Evolutionary conservation across 2,329 filamentous ascomycete species (phyloP), one percentile per base, ranked within the genome.

Genomic region (Fusarium nelsonii): DNA sequence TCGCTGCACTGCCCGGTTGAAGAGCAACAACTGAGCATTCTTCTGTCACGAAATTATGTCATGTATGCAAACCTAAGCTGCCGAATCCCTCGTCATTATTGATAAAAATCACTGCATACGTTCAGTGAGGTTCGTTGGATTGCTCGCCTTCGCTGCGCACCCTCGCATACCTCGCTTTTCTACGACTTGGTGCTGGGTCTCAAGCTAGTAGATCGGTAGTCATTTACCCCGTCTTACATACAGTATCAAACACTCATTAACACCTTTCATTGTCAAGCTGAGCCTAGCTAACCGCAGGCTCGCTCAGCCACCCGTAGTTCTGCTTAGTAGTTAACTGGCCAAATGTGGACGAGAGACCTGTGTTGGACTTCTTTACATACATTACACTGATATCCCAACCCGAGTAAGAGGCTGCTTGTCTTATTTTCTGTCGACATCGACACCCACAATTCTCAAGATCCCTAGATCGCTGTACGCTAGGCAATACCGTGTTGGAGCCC

Each of bases 401-500:
- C 26, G 26, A 26, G 36, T 12, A 26, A 32, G 45, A 40, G 8
- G 15, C 33, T 49, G 30, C 26, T 12, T 45, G 18, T 20, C 26
- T 69, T 74, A 81, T 65, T 81, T 81, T 54, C 78, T 77, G 41
- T 81, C 80, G 39, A 76, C 84, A 69, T 88, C 87, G 37, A 87
- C 80, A 12, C 90, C 90, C 48, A 93, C 83, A 59, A 94, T 92
- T 73, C 90, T 89, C 60, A 94, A 78, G 51, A 85, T 85, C 1
- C 90, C 90, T 36, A 88, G 79, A 74, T 94, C 92, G 53, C 88
- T 88, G 76, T 93, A 94, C 3, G 92, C 92, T 62, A 95, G 79
- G 70, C 87, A 89, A 77, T 94, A 94, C 58, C 89, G 84, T 41
- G 86, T 90, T 4, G 92, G 92, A 68, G 92, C 91, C 92, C 92